Percentiles rank a stretch among this genome's conserved stretches.
Conservation (phyloP, 208 protist species). For the Acanthamoeba castellanii region DNA sequence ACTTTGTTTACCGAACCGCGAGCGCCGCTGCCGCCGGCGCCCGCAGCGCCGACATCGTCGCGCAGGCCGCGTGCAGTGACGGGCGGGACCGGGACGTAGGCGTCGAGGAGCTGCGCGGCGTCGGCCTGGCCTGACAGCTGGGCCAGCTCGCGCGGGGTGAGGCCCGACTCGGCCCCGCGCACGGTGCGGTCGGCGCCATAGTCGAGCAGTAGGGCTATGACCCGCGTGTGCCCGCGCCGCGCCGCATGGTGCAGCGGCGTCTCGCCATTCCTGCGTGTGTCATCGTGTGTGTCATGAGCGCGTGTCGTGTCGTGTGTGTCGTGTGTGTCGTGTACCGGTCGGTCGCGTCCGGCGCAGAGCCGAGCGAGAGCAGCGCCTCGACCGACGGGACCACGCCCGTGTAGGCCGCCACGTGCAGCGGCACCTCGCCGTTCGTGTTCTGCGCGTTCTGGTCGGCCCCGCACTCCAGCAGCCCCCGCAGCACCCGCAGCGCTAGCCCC, state of each 20-base stretch:
- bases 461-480: conserved; percentile 6
- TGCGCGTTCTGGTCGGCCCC: conserved; percentile 50
- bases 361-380: conserved; percentile 16
- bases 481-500: background rate
- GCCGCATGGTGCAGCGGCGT: conserved; percentile 62
- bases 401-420: conserved; percentile 66
- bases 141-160: background rate
- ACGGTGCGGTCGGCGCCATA: conserved; percentile 18
- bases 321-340: conserved; percentile 10
- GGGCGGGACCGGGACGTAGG: background rate
- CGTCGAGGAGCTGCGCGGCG: background rate
- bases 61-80: background rate
- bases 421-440: conserved; percentile 61
- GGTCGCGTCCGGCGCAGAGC: background rate
- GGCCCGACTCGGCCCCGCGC: background rate
- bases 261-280: conserved; percentile 30
- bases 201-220: conserved; percentile 36
- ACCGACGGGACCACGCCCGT: background rate
- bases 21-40: background rate
- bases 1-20: background rate
- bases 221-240: background rate
- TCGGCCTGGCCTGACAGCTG: background rate
- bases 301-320: background rate
- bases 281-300: background rate
- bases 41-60: background rate